These are phyloP conservation scores for Iberis amara DNA, from an alignment of 441 rosid genomes.

Conservation along the genomic window DNA sequence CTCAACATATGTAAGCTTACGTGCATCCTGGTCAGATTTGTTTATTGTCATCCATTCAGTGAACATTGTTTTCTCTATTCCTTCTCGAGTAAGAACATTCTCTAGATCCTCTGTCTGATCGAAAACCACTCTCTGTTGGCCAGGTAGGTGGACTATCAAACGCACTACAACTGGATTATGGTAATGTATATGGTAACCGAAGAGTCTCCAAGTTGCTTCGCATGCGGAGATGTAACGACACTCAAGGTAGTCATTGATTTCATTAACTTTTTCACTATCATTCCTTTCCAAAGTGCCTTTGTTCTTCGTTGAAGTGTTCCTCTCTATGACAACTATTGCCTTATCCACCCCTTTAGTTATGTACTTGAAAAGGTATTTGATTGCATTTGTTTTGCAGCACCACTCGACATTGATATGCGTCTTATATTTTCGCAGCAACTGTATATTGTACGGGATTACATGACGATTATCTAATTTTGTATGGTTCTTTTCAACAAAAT, in stretches of 20 bases:
- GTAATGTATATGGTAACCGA: conserved; percentile 4
- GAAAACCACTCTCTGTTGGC: not conserved
- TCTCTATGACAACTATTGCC: not conserved
- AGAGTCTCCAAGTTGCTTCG: not conserved
- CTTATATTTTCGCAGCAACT: not conserved
- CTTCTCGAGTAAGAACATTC: not conserved
- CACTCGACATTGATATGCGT: conserved; percentile 23
- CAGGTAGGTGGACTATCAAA: conserved; percentile 5
- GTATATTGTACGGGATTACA: conserved; percentile 14
- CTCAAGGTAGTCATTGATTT: conserved; percentile 4
- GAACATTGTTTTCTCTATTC: conserved; percentile 13
- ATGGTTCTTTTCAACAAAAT: conserved; percentile 1
- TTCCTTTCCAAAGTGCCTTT: too few species aligned
- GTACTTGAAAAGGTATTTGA: too few species aligned
- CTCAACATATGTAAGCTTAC: not conserved
- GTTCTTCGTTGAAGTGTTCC: too few species aligned
- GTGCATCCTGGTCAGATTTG: not conserved
- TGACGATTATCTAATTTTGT: conserved; percentile 1
- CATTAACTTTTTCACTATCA: not conserved
- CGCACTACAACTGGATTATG: not conserved
- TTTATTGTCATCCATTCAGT: not conserved
- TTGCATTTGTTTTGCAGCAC: not conserved
- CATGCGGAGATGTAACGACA: conserved; percentile 13
- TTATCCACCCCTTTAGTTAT: conserved; percentile 11
- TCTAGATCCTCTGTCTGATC: not conserved